These are phyloP conservation scores for Aspergillus novofumigatus DNA, from an alignment of 2,329 filamentous ascomycete species.

Conservation along the genomic window DNA sequence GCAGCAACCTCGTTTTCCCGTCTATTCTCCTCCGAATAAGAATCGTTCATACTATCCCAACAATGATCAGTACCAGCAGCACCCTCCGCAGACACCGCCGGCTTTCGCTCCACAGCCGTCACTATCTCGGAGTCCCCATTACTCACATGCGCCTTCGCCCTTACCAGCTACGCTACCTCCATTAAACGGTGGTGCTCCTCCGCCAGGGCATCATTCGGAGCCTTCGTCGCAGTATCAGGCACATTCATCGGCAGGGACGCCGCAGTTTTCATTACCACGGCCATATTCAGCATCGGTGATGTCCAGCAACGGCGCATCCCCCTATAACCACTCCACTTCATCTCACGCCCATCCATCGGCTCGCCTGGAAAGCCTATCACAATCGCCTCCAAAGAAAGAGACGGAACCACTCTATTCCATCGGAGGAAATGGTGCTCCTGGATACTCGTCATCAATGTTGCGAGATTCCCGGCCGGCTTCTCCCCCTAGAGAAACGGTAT, in stretches of 20 bases:
- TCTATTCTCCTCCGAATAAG: slow-evolving; percentile 42
- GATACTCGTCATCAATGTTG: slow-evolving; percentile 29
- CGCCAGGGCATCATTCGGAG: slow-evolving; percentile 28
- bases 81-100: slow-evolving; percentile 41
- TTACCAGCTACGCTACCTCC: slow-evolving; percentile 37
- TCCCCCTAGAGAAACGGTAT: slow-evolving; percentile 40
- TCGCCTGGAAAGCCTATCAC: slow-evolving; percentile 34
- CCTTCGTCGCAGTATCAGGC: slow-evolving; percentile 33
- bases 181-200: slow-evolving; percentile 34
- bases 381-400: slow-evolving; percentile 40
- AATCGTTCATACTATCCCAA: slow-evolving; percentile 39
- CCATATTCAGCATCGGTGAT: slow-evolving; percentile 34
- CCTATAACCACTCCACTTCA: slow-evolving; percentile 34
- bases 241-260: slow-evolving; percentile 27
- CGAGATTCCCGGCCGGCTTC: slow-evolving; percentile 32
- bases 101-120: slow-evolving; percentile 33
- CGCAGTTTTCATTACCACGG: slow-evolving; percentile 32
- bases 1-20: slow-evolving; percentile 39
- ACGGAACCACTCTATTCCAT: slow-evolving; percentile 32
- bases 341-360: slow-evolving; percentile 41
- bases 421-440: slow-evolving; percentile 25
- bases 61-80: slow-evolving; percentile 41
- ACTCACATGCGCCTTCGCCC: slow-evolving; percentile 38
- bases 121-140: slow-evolving; percentile 39
- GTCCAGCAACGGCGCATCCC: slow-evolving; percentile 32